Percentiles rank a stretch among this genome's conserved stretches.
These are phyloP conservation scores for Streptanthus diversifolius DNA, from an alignment of 345 rosid genomes.

Conservation along the genomic window DNA sequence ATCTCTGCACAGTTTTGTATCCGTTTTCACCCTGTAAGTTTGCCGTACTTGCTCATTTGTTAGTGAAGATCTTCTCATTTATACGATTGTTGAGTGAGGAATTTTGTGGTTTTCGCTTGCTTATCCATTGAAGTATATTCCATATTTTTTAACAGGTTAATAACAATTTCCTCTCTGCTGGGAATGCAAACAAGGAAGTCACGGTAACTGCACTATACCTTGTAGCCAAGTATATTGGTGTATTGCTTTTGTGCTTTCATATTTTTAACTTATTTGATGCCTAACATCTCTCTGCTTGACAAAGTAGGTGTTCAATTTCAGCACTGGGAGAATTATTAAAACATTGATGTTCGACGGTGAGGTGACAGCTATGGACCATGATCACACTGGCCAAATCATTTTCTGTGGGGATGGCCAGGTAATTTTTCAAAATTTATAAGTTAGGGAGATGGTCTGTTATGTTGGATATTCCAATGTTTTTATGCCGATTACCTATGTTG, in stretches of 20 bases:
- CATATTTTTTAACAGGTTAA: constrained; percentile 63
- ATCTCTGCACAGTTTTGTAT: constrained; percentile 80
- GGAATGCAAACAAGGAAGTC: constrained; percentile 87
- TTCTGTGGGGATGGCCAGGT: constrained; percentile 96
- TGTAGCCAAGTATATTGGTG: constrained; percentile 9
- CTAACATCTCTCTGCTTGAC: constrained; percentile 21
- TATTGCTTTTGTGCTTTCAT: constrained; percentile 3
- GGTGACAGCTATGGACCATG: constrained; percentile 95
- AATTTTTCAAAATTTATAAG: not conserved
- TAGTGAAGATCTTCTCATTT: constrained; percentile 1
- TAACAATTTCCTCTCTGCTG: constrained; percentile 90
- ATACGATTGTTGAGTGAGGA: not conserved
- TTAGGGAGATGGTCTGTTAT: not conserved
- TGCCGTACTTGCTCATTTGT: not conserved
- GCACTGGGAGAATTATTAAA: constrained; percentile 88
- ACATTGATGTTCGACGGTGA: constrained; percentile 54
- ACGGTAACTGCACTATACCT: constrained; percentile 49
- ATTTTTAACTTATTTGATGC: constrained; percentile 17
- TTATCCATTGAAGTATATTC: not conserved
- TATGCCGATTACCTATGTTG: not conserved
- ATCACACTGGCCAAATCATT: constrained; percentile 90
- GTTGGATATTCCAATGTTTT: not conserved
- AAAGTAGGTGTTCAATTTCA: constrained; percentile 81
- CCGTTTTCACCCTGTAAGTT: constrained; percentile 93
- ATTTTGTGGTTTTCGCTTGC: not conserved